phyloP scores from a whole-genome alignment of 2,329 filamentous ascomycete genomes.

The Alternaria gaisen region DNA sequence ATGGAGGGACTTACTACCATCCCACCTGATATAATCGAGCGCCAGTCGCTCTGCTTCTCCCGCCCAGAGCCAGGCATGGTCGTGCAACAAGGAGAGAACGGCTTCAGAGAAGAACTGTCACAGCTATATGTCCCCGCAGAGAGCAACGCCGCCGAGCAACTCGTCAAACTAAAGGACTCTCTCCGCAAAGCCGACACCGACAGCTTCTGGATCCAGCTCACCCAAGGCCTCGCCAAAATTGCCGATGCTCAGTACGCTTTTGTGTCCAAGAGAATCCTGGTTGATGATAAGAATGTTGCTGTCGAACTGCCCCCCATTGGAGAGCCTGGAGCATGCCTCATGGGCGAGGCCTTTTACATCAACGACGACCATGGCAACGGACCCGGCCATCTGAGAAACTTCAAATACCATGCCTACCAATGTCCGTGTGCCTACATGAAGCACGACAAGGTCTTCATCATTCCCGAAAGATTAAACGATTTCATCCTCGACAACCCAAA shows the following conservation, averaged over 20 bases:
- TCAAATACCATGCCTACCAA: constrained; percentile 70
- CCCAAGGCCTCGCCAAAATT: constrained; percentile 70
- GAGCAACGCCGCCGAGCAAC: constrained; percentile 67
- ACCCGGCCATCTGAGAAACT: constrained; percentile 63
- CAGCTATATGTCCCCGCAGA: constrained; percentile 57
- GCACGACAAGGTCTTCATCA: constrained; percentile 74
- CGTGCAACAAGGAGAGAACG: constrained; percentile 54
- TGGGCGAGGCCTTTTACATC: constrained; percentile 73
- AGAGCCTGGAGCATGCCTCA: constrained; percentile 68
- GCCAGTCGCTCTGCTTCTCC: constrained; percentile 55
- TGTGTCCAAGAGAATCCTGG: constrained; percentile 70
- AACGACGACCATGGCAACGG: constrained; percentile 65
- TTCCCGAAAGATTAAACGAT: constrained; percentile 68
- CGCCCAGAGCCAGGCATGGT: constrained; percentile 53
- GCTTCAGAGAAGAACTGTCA: constrained; percentile 53
- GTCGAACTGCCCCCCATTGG: constrained; percentile 69
- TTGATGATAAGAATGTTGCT: constrained; percentile 65
- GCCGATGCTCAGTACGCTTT: constrained; percentile 73
- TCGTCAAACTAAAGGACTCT: constrained; percentile 67
- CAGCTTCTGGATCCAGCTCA: constrained; percentile 70
- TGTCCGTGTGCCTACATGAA: constrained; percentile 75
- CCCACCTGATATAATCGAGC: constrained; percentile 53
- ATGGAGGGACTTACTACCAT: constrained; percentile 44
- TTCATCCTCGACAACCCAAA: constrained; percentile 70
- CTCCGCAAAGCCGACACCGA: constrained; percentile 64